Conservation (phyloP, 2,329 filamentous ascomycete genomes). For the Leptodontidium sp. region DNA sequence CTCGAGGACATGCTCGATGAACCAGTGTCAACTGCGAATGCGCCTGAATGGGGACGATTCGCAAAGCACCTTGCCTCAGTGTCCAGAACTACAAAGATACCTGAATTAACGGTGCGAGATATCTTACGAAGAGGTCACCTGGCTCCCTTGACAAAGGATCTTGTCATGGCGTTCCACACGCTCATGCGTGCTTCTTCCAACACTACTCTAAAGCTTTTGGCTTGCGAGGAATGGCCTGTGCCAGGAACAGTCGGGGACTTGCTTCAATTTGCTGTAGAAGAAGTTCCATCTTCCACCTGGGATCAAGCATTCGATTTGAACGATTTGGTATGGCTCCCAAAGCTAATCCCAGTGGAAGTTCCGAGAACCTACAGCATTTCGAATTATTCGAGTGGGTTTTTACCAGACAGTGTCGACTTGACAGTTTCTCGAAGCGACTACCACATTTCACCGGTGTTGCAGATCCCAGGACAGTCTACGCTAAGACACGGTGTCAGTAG, state of each 20-base stretch:
- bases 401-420: background rate
- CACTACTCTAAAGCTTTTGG: slow-evolving; percentile 1
- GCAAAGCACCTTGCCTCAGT: background rate
- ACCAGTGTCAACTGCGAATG: background rate
- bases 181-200: background rate
- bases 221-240: background rate
- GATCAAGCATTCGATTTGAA: slow-evolving; percentile 2
- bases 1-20: background rate
- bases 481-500: slow-evolving; percentile 3
- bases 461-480: background rate
- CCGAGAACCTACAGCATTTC: slow-evolving; percentile 3
- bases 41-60: slow-evolving; percentile 1
- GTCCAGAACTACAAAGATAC: background rate
- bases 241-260: background rate
- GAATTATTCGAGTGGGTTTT: background rate
- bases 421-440: background rate
- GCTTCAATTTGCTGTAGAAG: background rate
- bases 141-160: background rate
- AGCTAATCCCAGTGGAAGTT: background rate
- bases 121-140: slow-evolving; percentile 5
- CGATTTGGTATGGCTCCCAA: background rate
- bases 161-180: background rate
- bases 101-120: background rate
- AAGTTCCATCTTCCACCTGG: background rate
- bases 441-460: background rate